A percentile compares a stretch with the other conserved stretches of the same genome.
Evolutionary conservation across 768 basidiomycete species (phyloP).

Genomic region (Mycena floridula): DNA sequence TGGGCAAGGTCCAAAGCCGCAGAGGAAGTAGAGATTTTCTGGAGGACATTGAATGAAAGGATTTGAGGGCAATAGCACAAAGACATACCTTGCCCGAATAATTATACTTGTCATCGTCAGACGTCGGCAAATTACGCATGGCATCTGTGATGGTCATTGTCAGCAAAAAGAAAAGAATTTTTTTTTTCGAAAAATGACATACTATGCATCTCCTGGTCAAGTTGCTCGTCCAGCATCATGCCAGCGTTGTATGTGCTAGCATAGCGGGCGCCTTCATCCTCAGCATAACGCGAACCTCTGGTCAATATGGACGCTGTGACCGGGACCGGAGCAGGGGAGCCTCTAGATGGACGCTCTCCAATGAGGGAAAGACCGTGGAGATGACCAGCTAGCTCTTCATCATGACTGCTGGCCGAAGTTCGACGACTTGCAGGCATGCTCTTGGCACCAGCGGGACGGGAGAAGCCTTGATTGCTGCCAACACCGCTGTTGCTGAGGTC

Average conservation of each 20-base stretch:
- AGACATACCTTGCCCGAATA: constrained; percentile 58
- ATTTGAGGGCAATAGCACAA: constrained; percentile 1
- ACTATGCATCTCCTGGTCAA: constrained; percentile 96
- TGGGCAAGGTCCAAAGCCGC: constrained; percentile 93
- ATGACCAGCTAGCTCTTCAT: constrained; percentile 75
- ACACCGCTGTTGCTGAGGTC: constrained; percentile 45
- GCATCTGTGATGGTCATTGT: constrained; percentile 50
- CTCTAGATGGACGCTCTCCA: constrained; percentile 52
- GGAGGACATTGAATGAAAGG: constrained; percentile 3
- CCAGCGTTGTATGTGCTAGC: constrained; percentile 72
- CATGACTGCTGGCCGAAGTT: constrained; percentile 82
- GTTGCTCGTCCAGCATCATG: constrained; percentile 88
- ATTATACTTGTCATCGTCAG: constrained; percentile 83
- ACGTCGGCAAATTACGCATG: constrained; percentile 82
- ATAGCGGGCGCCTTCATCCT: constrained; percentile 54
- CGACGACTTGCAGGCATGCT: constrained; percentile 92
- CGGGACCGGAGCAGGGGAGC: constrained; percentile 49
- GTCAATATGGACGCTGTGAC: constrained; percentile 48
- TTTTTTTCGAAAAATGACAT: constrained; percentile 22
- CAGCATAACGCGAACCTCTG: constrained; percentile 46
- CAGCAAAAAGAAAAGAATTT: constrained; percentile 2
- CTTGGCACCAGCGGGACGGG: constrained; percentile 75
- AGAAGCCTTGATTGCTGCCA: constrained; percentile 46
- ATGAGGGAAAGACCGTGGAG: constrained; percentile 66
- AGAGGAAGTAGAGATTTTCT: constrained; percentile 60